A percentile compares a stretch with the other conserved stretches of the same genome.
These are phyloP conservation scores for Aureobasidium mangrovei DNA, from an alignment of 2,329 filamentous ascomycete genomes.

Conservation along the genomic window DNA sequence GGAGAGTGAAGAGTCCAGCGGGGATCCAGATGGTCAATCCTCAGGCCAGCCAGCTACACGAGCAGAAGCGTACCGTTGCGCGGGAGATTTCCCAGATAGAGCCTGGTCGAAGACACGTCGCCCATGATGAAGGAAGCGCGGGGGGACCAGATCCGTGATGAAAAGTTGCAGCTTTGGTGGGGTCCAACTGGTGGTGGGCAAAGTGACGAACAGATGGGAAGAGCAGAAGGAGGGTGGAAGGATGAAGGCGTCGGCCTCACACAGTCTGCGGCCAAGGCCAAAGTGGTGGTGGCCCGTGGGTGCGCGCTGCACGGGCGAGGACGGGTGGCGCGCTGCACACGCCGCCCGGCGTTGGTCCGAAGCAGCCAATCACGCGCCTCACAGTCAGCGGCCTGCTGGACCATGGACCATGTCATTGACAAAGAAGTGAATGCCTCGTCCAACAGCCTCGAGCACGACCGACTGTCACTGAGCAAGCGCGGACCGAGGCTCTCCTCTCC, in stretches of 20 bases:
- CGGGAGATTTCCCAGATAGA: constrained; percentile 96
- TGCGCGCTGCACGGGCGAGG: too few species aligned
- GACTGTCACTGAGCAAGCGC: neutral
- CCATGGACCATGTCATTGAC: neutral
- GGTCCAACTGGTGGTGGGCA: neutral
- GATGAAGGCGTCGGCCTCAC: too few species aligned
- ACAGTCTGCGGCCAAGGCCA: too few species aligned
- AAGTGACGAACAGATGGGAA: neutral
- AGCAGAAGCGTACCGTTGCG: constrained; percentile 66
- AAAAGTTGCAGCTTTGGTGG: neutral
- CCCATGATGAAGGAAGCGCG: constrained; percentile 48
- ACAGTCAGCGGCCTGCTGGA: constrained; percentile 1
- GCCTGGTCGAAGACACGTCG: constrained; percentile 87
- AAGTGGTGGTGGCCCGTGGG: too few species aligned
- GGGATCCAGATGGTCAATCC: constrained; percentile 15
- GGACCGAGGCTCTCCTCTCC: constrained; percentile 8
- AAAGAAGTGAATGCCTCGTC: neutral
- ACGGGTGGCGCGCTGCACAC: neutral
- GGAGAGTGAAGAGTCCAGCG: constrained; percentile 10
- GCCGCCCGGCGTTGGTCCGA: neutral
- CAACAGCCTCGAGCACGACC: too few species aligned
- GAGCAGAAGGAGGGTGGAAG: too few species aligned
- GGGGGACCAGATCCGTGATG: constrained; percentile 6
- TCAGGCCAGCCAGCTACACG: constrained; percentile 17
- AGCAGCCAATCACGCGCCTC: constrained; percentile 6